phyloP scores from a whole-genome alignment of 306 rosid species.

The Senna tora region DNA sequence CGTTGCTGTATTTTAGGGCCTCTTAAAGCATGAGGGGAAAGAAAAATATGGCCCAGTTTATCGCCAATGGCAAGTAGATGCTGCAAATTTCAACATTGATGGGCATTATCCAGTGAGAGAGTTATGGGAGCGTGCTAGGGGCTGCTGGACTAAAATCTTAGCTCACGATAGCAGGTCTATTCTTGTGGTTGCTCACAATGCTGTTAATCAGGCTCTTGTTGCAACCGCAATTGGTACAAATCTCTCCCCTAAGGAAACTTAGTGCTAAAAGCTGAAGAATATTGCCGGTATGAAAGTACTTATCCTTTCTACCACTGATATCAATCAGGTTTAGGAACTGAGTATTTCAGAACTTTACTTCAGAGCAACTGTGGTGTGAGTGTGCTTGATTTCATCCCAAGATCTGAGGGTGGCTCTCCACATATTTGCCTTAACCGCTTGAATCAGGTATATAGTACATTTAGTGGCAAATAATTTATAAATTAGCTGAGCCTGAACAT shows the following conservation, averaged over 20 bases:
- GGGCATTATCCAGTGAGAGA: slow-evolving; percentile 96
- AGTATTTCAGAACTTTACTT: slow-evolving; percentile 86
- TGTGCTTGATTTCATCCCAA: slow-evolving; percentile 83
- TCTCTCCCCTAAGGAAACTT: slow-evolving; percentile 37
- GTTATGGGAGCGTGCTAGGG: slow-evolving; percentile 86
- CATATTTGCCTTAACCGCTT: slow-evolving; percentile 83
- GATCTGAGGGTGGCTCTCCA: slow-evolving; percentile 71
- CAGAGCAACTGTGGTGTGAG: slow-evolving; percentile 97
- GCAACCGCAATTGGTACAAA: slow-evolving; percentile 85
- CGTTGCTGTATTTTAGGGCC: slow-evolving; percentile 61
- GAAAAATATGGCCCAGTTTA: slow-evolving; percentile 72
- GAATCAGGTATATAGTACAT: slow-evolving; percentile 69
- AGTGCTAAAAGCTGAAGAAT: slow-evolving; percentile 21
- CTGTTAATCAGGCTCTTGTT: slow-evolving; percentile 98
- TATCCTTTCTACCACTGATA: slow-evolving; percentile 9
- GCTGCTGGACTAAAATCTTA: slow-evolving; percentile 75
- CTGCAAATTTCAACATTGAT: slow-evolving; percentile 76
- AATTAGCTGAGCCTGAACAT: slow-evolving; percentile 14
- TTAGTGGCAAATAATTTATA: background rate
- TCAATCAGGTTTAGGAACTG: slow-evolving; percentile 69
- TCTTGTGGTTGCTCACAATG: slow-evolving; percentile 98
- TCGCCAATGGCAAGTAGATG: slow-evolving; percentile 86
- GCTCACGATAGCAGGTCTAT: slow-evolving; percentile 81
- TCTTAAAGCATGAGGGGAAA: slow-evolving; percentile 86
- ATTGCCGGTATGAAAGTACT: slow-evolving; percentile 17